Evolutionary conservation across 768 basidiomycete genomes (phyloP), one percentile per base, ranked within the genome.

Genomic region (Phallus indusiatus): DNA sequence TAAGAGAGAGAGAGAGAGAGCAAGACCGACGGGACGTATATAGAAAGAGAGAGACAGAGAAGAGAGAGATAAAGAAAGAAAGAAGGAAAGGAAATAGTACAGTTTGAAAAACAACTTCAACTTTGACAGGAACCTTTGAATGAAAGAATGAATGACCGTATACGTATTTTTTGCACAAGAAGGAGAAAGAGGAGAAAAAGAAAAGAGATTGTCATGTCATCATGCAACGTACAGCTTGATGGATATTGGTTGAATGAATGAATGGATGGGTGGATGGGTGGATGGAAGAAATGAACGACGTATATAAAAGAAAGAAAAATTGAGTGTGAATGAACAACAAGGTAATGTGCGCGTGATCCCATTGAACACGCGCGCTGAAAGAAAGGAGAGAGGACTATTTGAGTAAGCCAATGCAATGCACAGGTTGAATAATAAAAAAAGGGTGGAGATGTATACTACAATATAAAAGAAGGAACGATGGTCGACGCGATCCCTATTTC

Each of bases 371-470:
- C 28, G 28, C 28, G 7, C 28, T 28, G 28, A 28, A 7, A 28
- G 7, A 28, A 7, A 7, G 28, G 28, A 21, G 34, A 24, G 77
- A 92, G 63, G 62, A 92, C 94, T 96, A 76, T 95, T 89, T 76
- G 96, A 95, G 73, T 96, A 97, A 65, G 93, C 83, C 65, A 90
- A 78, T 18, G 90, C 90, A 51, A 90, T 91, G 55, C 94, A 94
- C n/a, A 42, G 42, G 42, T 42, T 10, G 12, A 28, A 28, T 28
- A 28, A 28, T 2, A 28, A 7, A 28, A n/a, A n/a, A n/a, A n/a
- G n/a, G n/a, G n/a, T n/a, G n/a, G 28, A 28, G 28, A 28, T 28
- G 28, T 42, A 42, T 42, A 42, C 42, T 42, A 11, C 42, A 42
- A 42, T 42, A 42, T 4, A 42, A 42, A 42, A 42, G 42, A 42